Evolutionary conservation across 352 stramenopile species (phyloP), one percentile per base, ranked within the genome.

Genomic region (Phytophthora citrophthora): DNA sequence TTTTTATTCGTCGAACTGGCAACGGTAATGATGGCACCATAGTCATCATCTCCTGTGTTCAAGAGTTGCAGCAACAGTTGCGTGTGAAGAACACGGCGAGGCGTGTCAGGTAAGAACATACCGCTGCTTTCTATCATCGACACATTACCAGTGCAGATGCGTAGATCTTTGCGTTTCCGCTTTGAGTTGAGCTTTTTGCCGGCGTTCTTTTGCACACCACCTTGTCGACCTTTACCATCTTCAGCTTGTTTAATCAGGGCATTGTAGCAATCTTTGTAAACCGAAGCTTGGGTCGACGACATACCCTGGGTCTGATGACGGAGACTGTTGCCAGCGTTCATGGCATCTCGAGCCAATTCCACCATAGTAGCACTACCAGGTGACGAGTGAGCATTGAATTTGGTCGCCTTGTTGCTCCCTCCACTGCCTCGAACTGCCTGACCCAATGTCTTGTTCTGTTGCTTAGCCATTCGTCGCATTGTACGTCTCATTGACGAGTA

Each of bases 401-500:
- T 86, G 46, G 64, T 58, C 3, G 61, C 40, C 20, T 76, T 63
- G 43, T 49, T 73, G 43, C 56, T 45, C 0, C 34, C 47, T n/a
- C 15, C 20, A 9, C 41, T 32, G 0, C 51, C 54, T 18, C 70
- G 70, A 7, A 51, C 46, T 1, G 4, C 53, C 27, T 85, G 74
- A 0, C 72, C 72, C 16, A 90, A 26, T 8, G 82, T 76, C 45
- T 94, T 94, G 65, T 87, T 91, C 58, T 93, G 83, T 62, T 94
- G 86, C 64, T 94, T 96, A 36, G 88, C 88, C 68, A 96, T 93
- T 15, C 88, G 83, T 3, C 87, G 83, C 87, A 97, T 96, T 26
- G 90, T 97, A 11, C 89, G 77, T 43, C 90, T 79, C 90, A 97
- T 97, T 10, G 89, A 96, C 68, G 86, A 96, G 60, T 97, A 96